Conservation (phyloP, 768 basidiomycete species). For the Phanerodontia chrysosporium region DNA sequence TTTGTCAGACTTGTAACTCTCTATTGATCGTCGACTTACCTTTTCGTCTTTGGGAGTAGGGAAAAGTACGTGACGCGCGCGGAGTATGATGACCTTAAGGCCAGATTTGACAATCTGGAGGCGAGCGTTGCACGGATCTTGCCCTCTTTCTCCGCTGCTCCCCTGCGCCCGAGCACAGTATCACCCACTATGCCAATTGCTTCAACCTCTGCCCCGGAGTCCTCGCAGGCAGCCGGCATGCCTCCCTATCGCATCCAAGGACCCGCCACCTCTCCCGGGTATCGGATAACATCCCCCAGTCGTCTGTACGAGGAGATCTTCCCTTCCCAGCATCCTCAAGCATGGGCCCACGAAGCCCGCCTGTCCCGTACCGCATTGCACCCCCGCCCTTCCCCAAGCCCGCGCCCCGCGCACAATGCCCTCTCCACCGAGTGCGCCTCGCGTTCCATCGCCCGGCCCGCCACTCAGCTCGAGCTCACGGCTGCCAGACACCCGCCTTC, state of each 20-base stretch:
- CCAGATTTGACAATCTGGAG: constrained; percentile 59
- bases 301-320: constrained; percentile 17
- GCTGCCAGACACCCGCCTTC: constrained; percentile 27
- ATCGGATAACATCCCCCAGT: constrained; percentile 13
- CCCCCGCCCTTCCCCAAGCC: background rate
- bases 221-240: constrained; percentile 20
- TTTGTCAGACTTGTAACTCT: constrained; percentile 7
- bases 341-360: background rate
- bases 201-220: constrained; percentile 18
- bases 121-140: constrained; percentile 42
- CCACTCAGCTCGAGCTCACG: constrained; percentile 25
- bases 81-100: constrained; percentile 74
- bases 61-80: constrained; percentile 79
- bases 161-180: constrained; percentile 19
- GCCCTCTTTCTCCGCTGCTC: constrained; percentile 13
- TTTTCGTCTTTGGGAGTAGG: constrained; percentile 29
- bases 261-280: constrained; percentile 6
- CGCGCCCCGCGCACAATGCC: background rate
- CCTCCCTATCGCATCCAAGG: constrained; percentile 19
- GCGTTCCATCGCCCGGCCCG: constrained; percentile 19
- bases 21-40: background rate
- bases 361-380: background rate
- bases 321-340: constrained; percentile 1
- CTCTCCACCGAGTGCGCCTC: constrained; percentile 12
- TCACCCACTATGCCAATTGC: constrained; percentile 20